These are phyloP conservation scores for Nicotiana undulata DNA, from an alignment of 257 asterid genomes.

Conservation along the genomic window DNA sequence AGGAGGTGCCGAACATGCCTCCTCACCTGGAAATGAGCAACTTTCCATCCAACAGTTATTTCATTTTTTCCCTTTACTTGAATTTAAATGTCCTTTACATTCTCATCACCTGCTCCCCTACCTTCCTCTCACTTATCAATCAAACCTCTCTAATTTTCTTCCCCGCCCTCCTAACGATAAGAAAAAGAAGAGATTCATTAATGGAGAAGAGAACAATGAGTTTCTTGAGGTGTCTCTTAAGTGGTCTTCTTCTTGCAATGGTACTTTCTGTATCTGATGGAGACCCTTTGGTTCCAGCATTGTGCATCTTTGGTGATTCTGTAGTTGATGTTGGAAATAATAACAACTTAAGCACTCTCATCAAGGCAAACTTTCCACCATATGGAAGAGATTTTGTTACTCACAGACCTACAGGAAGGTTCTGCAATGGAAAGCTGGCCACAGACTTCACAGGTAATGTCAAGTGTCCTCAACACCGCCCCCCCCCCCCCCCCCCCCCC, in stretches of 20 bases:
- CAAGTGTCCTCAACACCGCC: not conserved
- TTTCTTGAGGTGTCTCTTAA: constrained; percentile 14
- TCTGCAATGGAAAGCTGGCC: constrained; percentile 89
- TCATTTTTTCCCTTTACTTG: constrained; percentile 4
- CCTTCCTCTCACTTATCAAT: no score
- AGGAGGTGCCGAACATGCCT: constrained; percentile 18
- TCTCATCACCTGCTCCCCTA: not conserved
- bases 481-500: not conserved
- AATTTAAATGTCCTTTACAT: constrained; percentile 23
- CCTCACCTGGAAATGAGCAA: constrained; percentile 11
- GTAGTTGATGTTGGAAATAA: constrained; percentile 79
- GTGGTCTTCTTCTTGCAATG: constrained; percentile 17
- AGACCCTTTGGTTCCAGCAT: constrained; percentile 73
- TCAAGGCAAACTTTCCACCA: constrained; percentile 82
- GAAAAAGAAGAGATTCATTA: not conserved
- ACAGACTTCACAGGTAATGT: constrained; percentile 66
- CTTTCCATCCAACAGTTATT: constrained; percentile 14
- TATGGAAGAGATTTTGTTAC: constrained; percentile 73
- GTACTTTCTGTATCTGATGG: constrained; percentile 24
- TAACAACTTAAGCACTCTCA: constrained; percentile 51
- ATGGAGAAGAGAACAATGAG: constrained; percentile 22
- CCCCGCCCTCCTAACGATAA: not conserved
- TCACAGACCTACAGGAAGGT: constrained; percentile 79
- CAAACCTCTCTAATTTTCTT: not conserved
- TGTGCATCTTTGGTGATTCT: constrained; percentile 74